Percentiles rank a stretch among this genome's conserved stretches.
Conservation (phyloP, 2,329 filamentous ascomycete species). For the Chrysoporthe cubensis region DNA sequence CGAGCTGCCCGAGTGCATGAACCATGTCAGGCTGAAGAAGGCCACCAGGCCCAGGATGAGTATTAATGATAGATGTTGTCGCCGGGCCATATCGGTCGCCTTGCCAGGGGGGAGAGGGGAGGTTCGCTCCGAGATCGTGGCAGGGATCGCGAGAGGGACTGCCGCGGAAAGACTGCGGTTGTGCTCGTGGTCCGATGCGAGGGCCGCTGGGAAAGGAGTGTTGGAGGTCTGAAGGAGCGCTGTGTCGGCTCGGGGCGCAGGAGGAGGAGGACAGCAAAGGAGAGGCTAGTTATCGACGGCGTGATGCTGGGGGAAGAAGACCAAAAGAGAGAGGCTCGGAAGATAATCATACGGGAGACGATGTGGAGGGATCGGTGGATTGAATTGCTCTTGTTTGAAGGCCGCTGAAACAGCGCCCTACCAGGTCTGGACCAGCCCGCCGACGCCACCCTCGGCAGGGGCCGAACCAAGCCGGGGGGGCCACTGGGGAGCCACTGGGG, state of each 20-base stretch:
- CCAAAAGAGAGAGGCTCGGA: background rate
- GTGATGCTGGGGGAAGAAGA: background rate
- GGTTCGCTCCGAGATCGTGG: no score
- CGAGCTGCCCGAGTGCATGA: conserved; percentile 49
- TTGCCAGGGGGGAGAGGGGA: background rate
- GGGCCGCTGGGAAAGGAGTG: background rate
- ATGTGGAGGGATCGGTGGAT: background rate
- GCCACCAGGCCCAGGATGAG: conserved; percentile 58
- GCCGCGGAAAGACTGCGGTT: background rate
- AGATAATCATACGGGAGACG: background rate
- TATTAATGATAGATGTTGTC: conserved; percentile 56
- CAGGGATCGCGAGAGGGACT: no score
- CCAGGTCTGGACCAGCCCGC: background rate
- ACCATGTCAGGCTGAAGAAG: conserved; percentile 62
- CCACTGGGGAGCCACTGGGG: background rate
- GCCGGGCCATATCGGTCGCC: conserved; percentile 50
- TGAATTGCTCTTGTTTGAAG: background rate
- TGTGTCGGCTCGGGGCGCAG: background rate
- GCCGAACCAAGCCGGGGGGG: conserved; percentile 2
- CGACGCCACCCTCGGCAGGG: background rate
- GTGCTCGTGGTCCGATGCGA: background rate
- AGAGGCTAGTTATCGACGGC: background rate
- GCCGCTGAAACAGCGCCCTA: conserved; percentile 6
- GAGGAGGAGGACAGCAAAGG: background rate
- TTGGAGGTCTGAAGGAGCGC: background rate